Evolutionary conservation across 1,284 basidiomycete species (phyloP).

Genomic region (Singerocomus rubriflavus): DNA sequence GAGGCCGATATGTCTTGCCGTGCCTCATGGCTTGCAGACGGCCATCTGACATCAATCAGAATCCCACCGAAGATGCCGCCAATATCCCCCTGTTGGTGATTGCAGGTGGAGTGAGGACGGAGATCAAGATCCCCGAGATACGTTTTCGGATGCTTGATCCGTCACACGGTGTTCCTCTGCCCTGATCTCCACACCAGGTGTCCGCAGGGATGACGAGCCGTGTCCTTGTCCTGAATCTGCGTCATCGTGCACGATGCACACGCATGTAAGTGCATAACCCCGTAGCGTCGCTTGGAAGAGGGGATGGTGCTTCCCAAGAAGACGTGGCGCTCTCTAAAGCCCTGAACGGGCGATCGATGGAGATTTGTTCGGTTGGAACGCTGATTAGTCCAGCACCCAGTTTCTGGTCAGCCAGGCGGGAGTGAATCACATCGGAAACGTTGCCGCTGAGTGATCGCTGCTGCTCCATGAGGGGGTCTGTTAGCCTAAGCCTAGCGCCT

Average conservation of each 20-base stretch:
- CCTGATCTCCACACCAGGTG: constrained; percentile 9
- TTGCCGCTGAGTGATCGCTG: not conserved
- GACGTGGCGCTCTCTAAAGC: not conserved
- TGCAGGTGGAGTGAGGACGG: not conserved
- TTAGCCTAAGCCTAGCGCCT: too few species aligned
- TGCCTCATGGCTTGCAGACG: not conserved
- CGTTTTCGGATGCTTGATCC: not conserved
- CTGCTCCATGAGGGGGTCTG: not conserved
- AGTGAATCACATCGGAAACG: not conserved
- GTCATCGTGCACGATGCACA: constrained; percentile 1
- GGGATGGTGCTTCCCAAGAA: not conserved
- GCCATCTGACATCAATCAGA: not conserved
- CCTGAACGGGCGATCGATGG: not conserved
- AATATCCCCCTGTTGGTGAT: not conserved
- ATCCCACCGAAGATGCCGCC: not conserved
- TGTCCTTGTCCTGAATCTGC: not conserved
- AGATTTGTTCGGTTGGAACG: not conserved
- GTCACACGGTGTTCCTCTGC: not conserved
- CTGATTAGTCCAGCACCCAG: not conserved
- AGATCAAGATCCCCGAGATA: not conserved
- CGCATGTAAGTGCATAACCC: not conserved
- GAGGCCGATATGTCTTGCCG: not conserved
- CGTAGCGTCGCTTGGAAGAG: not conserved
- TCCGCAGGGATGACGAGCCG: not conserved
- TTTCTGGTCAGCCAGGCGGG: not conserved